phyloP scores from a whole-genome alignment of 139 green algal species.

The Gonium pectorale region DNA sequence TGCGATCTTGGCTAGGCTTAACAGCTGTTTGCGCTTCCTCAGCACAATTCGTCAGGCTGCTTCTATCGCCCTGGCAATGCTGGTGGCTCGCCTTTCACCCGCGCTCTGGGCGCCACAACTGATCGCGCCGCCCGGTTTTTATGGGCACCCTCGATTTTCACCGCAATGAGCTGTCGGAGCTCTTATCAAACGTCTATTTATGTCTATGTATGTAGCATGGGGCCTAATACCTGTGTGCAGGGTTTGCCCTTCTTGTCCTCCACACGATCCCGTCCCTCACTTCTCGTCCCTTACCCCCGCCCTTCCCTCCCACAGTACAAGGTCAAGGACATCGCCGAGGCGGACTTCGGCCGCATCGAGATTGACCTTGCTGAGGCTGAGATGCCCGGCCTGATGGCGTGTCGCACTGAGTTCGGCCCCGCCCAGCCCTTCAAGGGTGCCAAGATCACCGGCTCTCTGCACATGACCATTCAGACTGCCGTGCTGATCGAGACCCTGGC shows the following conservation, averaged over 20 bases:
- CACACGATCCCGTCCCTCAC: no score
- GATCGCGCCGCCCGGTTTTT: no score
- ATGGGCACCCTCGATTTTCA: background rate
- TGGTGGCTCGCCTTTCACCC: no score
- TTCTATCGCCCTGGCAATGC: no score
- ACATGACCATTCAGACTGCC: constrained; percentile 99
- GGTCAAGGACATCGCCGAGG: constrained; percentile 95
- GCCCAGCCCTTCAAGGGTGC: constrained; percentile 94
- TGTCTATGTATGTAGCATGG: background rate
- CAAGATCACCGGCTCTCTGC: constrained; percentile 95
- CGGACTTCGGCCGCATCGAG: constrained; percentile 99
- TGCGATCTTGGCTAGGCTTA: background rate
- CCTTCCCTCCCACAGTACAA: constrained; percentile 82
- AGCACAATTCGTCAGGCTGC: no score
- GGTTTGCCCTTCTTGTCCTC: no score
- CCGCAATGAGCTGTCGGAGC: no score
- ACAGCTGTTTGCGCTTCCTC: no score
- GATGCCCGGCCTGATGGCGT: constrained; percentile 97
- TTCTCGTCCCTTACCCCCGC: background rate
- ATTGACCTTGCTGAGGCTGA: constrained; percentile 98
- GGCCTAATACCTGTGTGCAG: background rate
- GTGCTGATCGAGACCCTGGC: constrained; percentile 99
- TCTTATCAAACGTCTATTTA: no score
- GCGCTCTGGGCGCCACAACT: no score
- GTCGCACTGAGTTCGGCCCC: constrained; percentile 94